phyloP scores from a whole-genome alignment of 2,329 filamentous ascomycete genomes.

The Colletotrichum ledebouriae region DNA sequence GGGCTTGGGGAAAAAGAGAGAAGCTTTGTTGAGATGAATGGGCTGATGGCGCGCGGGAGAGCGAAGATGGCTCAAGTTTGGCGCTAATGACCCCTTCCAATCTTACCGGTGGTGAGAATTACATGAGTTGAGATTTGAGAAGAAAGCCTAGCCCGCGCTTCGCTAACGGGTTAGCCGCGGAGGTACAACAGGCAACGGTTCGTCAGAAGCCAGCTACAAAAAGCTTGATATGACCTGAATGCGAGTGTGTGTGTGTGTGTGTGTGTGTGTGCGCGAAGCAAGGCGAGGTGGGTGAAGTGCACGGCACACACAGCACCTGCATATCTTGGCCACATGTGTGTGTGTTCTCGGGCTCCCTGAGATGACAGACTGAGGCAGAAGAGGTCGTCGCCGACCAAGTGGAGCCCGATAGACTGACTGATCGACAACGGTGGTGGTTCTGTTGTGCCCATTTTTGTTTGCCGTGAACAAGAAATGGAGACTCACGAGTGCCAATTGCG shows the following conservation, averaged over 20 bases:
- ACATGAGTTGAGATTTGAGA: not conserved
- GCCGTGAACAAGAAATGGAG: not conserved
- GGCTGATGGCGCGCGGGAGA: constrained; percentile 1
- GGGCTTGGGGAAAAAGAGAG: not conserved
- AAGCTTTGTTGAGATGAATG: constrained; percentile 11
- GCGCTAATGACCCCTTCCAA: constrained; percentile 18
- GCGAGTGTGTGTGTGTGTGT: not conserved
- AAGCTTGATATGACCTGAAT: constrained; percentile 24
- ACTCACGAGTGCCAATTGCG: not conserved
- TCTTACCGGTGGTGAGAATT: constrained; percentile 15
- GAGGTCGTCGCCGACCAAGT: too few relatives aligned
- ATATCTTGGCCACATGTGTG: not conserved
- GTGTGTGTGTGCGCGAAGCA: not conserved
- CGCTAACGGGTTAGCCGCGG: constrained; percentile 16
- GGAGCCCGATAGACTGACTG: too few relatives aligned
- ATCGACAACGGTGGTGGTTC: too few relatives aligned
- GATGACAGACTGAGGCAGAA: too few relatives aligned
- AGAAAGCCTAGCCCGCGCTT: constrained; percentile 16
- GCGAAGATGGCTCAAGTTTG: not conserved
- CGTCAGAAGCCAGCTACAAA: constrained; percentile 29
- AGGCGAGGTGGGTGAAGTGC: too few relatives aligned
- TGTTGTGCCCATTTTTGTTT: too few relatives aligned
- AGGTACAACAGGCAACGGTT: not conserved
- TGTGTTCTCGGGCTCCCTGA: too few relatives aligned
- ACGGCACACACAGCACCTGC: not conserved